Conservation (phyloP, 345 rosid species). For the Linum trigynum region DNA sequence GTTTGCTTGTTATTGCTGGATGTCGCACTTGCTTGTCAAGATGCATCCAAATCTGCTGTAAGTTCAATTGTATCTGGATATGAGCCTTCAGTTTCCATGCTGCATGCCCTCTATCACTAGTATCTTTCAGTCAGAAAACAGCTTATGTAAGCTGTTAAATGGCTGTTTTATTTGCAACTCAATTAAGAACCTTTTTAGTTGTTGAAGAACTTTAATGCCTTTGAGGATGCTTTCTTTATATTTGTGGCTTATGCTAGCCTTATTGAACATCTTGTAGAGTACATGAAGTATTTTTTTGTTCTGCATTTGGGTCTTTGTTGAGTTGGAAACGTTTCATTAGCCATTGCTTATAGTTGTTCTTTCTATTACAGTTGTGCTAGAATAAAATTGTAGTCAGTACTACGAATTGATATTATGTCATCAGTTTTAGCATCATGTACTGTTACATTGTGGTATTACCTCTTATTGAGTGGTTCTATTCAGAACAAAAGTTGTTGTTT, state of each 20-base stretch:
- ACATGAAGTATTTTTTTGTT: not conserved
- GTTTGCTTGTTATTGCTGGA: conserved; percentile 82
- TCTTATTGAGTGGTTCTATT: not conserved
- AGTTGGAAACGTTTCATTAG: not conserved
- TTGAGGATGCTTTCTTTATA: not conserved
- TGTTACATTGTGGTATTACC: not conserved
- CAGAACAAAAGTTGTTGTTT: not conserved
- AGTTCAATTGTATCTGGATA: conserved; percentile 21
- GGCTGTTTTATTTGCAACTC: too few relatives aligned
- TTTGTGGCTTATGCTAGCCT: not conserved
- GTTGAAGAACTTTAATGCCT: not conserved
- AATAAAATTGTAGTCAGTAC: not conserved
- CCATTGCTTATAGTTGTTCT: not conserved
- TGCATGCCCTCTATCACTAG: not conserved
- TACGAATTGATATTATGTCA: too few relatives aligned
- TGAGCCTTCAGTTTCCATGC: not conserved
- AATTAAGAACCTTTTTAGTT: too few relatives aligned
- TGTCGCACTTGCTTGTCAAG: conserved; percentile 68
- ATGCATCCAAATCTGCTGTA: conserved; percentile 75
- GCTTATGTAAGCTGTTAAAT: not conserved
- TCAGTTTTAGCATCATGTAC: not conserved
- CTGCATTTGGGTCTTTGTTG: not conserved
- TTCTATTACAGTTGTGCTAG: not conserved
- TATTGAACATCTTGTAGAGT: too few relatives aligned
- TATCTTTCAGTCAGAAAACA: not conserved